These are phyloP conservation scores for Neurospora crassa DNA, from an alignment of 2,329 filamentous ascomycete genomes.

Conservation along the genomic window DNA sequence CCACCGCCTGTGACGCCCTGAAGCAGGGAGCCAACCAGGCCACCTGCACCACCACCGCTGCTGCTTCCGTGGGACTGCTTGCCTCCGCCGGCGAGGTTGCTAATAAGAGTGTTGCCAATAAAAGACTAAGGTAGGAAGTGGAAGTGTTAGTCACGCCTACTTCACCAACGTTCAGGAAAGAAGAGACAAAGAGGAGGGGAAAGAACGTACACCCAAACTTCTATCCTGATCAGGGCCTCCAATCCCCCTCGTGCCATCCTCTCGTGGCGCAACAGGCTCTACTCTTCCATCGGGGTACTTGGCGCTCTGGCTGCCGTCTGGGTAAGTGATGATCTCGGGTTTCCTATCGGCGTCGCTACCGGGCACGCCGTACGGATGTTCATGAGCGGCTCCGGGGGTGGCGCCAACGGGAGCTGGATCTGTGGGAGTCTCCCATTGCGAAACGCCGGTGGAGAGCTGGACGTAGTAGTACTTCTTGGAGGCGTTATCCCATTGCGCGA, in stretches of 20 bases:
- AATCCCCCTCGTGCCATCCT: conserved; percentile 21
- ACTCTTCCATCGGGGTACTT: conserved; percentile 50
- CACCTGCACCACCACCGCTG: conserved; percentile 22
- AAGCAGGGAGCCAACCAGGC: conserved; percentile 38
- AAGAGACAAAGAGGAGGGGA: not conserved
- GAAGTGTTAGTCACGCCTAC: conserved; percentile 2
- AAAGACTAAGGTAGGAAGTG: conserved; percentile 22
- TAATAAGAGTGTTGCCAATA: conserved; percentile 47
- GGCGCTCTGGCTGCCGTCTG: conserved; percentile 52
- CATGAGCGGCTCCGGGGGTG: conserved; percentile 43
- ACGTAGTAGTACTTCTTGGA: conserved; percentile 63
- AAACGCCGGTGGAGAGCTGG: conserved; percentile 60
- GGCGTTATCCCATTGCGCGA: conserved; percentile 57
- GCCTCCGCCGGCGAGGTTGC: conserved; percentile 34
- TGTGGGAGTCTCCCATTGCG: conserved; percentile 66
- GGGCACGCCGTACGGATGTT: conserved; percentile 55
- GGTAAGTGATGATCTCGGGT: conserved; percentile 49
- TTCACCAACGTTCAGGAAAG: not conserved
- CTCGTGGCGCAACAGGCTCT: conserved; percentile 44
- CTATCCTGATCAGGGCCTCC: conserved; percentile 47
- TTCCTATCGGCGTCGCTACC: conserved; percentile 18
- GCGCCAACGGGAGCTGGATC: conserved; percentile 52
- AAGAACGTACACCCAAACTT: conserved; percentile 51
- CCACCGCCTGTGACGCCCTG: conserved; percentile 22
- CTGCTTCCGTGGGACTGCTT: conserved; percentile 22